phyloP scores from a whole-genome alignment of 208 protist genomes.

The Leishmania martiniquensis region DNA sequence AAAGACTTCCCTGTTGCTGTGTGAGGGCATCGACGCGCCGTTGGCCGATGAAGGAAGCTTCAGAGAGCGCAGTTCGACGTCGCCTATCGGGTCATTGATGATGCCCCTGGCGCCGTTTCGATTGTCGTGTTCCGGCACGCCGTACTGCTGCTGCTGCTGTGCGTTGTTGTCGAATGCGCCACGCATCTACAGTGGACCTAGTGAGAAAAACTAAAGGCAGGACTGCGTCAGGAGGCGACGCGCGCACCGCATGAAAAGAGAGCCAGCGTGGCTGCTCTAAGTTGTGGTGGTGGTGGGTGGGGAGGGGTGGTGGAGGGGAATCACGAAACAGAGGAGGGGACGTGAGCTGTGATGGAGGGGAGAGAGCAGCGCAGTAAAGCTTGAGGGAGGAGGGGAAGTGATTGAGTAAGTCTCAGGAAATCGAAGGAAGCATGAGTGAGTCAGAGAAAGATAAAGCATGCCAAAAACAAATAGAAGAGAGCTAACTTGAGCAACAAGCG shows the following conservation, averaged over 20 bases:
- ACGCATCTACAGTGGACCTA: not conserved
- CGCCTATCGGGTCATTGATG: not conserved
- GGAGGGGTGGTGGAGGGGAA: too few relatives aligned
- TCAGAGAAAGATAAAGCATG: too few relatives aligned
- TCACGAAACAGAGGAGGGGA: too few relatives aligned
- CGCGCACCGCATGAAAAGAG: not conserved
- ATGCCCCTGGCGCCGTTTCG: not conserved
- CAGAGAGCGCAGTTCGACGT: not conserved
- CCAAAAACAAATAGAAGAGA: not conserved
- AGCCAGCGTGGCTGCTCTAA: too few relatives aligned
- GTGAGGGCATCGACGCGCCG: not conserved
- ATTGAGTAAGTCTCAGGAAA: too few relatives aligned
- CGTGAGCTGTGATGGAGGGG: too few relatives aligned
- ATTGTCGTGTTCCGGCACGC: not conserved
- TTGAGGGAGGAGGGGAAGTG: too few relatives aligned
- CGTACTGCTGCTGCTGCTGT: not conserved
- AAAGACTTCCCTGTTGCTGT: not conserved
- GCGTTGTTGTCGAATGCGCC: not conserved
- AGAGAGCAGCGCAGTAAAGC: too few relatives aligned
- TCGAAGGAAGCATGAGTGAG: too few relatives aligned
- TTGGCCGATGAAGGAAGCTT: not conserved
- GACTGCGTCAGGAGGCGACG: not conserved
- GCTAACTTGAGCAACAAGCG: too few relatives aligned
- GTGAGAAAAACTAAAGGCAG: not conserved
- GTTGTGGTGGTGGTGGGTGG: too few relatives aligned